Conservation (phyloP, 768 basidiomycete genomes). For the Auricularia cornea region DNA sequence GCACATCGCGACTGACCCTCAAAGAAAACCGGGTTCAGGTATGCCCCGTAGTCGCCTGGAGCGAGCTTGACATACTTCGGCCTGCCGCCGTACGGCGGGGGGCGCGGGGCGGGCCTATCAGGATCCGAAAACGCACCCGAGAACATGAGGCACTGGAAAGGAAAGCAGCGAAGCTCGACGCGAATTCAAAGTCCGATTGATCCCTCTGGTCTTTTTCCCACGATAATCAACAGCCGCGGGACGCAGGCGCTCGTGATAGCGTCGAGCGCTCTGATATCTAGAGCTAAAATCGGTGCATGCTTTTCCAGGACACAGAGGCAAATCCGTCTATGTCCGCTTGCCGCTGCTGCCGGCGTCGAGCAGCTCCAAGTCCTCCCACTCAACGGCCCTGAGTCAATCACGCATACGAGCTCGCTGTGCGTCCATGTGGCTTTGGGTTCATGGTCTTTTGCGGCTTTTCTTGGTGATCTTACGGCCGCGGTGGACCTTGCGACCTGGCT, state of each 20-base stretch:
- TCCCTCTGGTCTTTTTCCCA: background rate
- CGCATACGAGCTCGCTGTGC: no score
- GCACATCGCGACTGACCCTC: slow-evolving; percentile 17
- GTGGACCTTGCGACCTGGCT: no score
- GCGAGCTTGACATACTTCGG: slow-evolving; percentile 16
- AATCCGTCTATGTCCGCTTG: no score
- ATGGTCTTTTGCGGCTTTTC: no score
- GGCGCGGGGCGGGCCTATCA: background rate
- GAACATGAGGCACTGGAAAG: background rate
- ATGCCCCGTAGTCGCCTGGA: slow-evolving; percentile 19
- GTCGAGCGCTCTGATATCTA: background rate
- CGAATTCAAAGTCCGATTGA: background rate
- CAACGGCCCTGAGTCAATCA: no score
- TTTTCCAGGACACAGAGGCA: no score
- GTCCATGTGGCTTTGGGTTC: no score
- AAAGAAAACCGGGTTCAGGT: slow-evolving; percentile 18
- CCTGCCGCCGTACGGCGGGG: background rate
- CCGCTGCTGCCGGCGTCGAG: no score
- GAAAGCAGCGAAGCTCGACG: background rate
- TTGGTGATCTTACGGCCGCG: no score
- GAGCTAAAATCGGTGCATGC: no score
- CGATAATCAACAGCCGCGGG: background rate
- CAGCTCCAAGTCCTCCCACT: no score
- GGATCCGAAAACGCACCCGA: background rate
- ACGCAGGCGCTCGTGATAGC: background rate